Evolutionary conservation across 164 flowering plant species (phyloP).

Genomic region (Nymphaea colorata): DNA sequence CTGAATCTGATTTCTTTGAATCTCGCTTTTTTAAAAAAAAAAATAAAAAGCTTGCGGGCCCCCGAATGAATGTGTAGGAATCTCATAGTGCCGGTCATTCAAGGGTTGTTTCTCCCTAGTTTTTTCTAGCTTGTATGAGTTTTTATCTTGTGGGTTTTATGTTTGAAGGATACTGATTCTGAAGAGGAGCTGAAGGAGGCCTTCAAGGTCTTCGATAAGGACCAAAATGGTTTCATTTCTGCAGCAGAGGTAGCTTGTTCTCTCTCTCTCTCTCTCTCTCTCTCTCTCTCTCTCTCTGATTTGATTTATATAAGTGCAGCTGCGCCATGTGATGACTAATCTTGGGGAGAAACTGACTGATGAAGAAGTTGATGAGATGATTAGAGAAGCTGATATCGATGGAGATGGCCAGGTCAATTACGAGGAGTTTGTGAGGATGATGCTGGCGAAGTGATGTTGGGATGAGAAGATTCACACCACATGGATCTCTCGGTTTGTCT

Average conservation of each 20-base stretch:
- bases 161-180: constrained; percentile 37
- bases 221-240: constrained; percentile 53
- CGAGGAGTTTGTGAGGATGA: constrained; percentile 48
- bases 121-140: too few relatives aligned
- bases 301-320: constrained; percentile 14
- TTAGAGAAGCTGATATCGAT: constrained; percentile 47
- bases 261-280: neutral
- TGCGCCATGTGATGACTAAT: constrained; percentile 54
- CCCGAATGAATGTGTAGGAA: too few relatives aligned
- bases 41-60: too few relatives aligned
- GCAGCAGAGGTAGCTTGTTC: constrained; percentile 35
- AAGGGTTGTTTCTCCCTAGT: too few relatives aligned
- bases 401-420: constrained; percentile 53
- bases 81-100: too few relatives aligned
- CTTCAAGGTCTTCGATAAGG: constrained; percentile 55
- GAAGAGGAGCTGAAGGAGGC: constrained; percentile 54
- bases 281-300: neutral
- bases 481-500: too few relatives aligned
- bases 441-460: constrained; percentile 37
- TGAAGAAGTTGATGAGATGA: constrained; percentile 61
- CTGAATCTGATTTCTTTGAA: too few relatives aligned
- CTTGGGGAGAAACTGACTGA: constrained; percentile 56
- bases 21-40: too few relatives aligned
- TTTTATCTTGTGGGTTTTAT: neutral
- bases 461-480: too few relatives aligned